Evolutionary conservation across 148 eudicot species (phyloP).

Genomic region (Amaranthus hypochondriacus): DNA sequence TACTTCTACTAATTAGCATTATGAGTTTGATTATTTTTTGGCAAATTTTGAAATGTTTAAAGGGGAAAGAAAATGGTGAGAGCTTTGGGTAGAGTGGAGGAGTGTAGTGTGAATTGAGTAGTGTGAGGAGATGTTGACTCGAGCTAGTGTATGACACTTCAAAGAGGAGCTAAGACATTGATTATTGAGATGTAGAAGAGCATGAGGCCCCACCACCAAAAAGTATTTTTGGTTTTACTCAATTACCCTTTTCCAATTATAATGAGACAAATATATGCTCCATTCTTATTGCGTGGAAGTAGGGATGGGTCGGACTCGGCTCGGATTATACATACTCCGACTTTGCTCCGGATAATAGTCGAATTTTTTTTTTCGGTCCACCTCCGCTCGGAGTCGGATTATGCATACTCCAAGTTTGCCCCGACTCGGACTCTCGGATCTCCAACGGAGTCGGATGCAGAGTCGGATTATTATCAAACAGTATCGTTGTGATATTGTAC

Average conservation of each 20-base stretch:
- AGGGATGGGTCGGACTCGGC: no score
- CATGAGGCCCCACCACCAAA: background rate
- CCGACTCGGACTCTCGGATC: no score
- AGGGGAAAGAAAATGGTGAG: background rate
- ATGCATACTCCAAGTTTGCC: no score
- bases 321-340: no score
- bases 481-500: no score
- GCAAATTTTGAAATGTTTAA: no score
- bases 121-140: background rate
- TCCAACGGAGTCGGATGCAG: no score
- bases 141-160: conserved; percentile 8
- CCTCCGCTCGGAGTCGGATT: no score
- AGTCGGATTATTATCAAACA: no score
- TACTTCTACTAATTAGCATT: background rate
- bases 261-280: background rate
- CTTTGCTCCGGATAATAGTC: no score
- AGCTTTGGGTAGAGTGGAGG: background rate
- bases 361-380: no score
- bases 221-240: conserved; percentile 4
- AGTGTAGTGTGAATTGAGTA: background rate
- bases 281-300: background rate
- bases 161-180: background rate
- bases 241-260: background rate
- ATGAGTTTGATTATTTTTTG: background rate
- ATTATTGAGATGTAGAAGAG: background rate